phyloP scores from a whole-genome alignment of 2,329 filamentous ascomycete genomes.

The Cytospora piceae region DNA sequence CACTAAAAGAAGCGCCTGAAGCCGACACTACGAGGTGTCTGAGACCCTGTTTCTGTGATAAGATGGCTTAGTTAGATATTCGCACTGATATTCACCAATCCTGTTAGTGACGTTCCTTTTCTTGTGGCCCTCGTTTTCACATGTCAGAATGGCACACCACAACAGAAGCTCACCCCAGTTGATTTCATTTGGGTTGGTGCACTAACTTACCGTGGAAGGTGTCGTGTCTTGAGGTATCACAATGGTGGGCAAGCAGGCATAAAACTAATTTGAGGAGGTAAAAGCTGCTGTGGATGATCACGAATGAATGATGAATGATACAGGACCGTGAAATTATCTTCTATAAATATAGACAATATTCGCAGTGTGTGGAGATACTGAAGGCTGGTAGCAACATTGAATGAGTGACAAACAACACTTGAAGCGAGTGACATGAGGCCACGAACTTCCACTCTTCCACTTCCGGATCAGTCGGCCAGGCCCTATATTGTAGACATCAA shows the following conservation, averaged over 20 bases:
- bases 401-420: too few relatives aligned
- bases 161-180: neutral
- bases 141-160: neutral
- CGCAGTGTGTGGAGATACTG: neutral
- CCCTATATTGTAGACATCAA: too few relatives aligned
- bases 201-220: neutral
- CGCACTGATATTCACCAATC: neutral
- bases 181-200: neutral
- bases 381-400: too few relatives aligned
- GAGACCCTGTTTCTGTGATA: neutral
- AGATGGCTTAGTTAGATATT: neutral
- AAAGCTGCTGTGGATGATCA: neutral
- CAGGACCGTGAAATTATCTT: neutral
- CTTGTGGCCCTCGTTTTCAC: neutral
- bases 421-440: neutral
- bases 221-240: neutral
- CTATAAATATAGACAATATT: neutral
- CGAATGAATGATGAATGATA: neutral
- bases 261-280: neutral
- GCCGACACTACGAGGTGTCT: neutral
- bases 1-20: neutral
- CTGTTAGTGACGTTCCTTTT: conserved; percentile 2
- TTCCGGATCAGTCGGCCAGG: neutral
- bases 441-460: neutral
- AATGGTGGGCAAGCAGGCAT: neutral